Evolutionary conservation across 257 asterid species (phyloP).

Genomic region (Lycium ferocissimum): DNA sequence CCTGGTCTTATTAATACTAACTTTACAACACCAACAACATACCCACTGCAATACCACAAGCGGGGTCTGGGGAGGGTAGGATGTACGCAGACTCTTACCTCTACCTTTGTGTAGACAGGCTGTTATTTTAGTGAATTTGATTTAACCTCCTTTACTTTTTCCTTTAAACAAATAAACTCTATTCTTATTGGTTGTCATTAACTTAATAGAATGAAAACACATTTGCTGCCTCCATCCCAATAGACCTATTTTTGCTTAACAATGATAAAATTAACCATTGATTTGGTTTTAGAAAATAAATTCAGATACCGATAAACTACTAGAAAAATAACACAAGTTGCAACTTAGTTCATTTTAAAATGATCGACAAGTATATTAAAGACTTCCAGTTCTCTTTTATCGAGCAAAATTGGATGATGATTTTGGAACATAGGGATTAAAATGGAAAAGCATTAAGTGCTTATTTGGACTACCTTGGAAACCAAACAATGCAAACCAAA

Average conservation of each 20-base stretch:
- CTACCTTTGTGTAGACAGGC: too few relatives aligned
- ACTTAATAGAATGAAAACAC: background rate
- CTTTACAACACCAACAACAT: background rate
- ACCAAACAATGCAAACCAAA: background rate
- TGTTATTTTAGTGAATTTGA: background rate
- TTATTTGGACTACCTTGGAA: background rate
- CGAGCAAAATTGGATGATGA: background rate
- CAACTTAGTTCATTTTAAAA: background rate
- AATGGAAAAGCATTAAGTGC: background rate
- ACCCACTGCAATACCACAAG: too few relatives aligned
- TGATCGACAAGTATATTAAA: background rate
- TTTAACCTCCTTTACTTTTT: background rate
- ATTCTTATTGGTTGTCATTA: background rate
- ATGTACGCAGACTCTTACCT: too few relatives aligned
- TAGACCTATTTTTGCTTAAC: too few relatives aligned
- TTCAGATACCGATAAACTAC: background rate
- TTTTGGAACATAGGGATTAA: background rate
- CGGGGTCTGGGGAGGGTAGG: too few relatives aligned
- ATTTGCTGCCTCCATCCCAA: background rate
- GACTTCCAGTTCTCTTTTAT: background rate
- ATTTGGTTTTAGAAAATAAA: too few relatives aligned
- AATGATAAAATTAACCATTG: too few relatives aligned
- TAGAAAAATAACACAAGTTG: background rate
- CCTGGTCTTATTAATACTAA: background rate
- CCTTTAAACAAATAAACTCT: background rate